Conservation (phyloP, 768 basidiomycete species). For the Cystofilobasidium ferigula region DNA sequence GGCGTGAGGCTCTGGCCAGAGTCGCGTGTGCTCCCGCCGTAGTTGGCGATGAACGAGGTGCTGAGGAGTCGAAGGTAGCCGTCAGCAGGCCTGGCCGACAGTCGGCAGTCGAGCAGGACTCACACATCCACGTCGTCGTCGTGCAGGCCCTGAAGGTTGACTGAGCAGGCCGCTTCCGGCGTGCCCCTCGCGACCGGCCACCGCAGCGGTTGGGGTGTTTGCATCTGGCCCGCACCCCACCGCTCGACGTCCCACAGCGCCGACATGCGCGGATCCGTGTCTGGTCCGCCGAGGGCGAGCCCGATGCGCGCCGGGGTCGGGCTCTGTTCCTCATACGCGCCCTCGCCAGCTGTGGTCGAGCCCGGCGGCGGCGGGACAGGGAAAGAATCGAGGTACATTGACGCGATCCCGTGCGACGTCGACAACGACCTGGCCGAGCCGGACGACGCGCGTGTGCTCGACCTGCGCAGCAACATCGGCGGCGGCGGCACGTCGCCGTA, state of each 20-base stretch:
- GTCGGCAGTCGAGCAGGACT: not conserved
- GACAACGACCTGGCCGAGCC: not conserved
- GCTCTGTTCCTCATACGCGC: no score
- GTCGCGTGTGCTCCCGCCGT: not conserved
- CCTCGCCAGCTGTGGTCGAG: not conserved
- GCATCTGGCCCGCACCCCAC: no score
- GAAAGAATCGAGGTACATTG: not conserved
- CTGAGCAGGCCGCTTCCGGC: no score
- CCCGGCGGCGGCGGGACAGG: not conserved
- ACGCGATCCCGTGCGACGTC: not conserved
- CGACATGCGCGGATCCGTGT: no score
- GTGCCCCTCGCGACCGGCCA: no score
- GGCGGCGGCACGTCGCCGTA: no score
- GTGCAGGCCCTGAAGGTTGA: no score
- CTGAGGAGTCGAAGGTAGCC: not conserved
- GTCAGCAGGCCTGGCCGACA: no score
- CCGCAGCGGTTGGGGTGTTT: no score
- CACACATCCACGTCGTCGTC: slow-evolving; percentile 2
- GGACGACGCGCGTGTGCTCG: not conserved
- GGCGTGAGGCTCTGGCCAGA: not conserved
- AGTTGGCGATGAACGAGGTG: not conserved
- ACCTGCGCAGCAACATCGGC: not conserved
- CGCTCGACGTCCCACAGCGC: no score
- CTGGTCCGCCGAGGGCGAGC: no score
- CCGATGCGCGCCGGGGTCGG: not conserved